Evolutionary conservation across 306 rosid genomes (phyloP).

Genomic region (Trichosanthes cucumerina): DNA sequence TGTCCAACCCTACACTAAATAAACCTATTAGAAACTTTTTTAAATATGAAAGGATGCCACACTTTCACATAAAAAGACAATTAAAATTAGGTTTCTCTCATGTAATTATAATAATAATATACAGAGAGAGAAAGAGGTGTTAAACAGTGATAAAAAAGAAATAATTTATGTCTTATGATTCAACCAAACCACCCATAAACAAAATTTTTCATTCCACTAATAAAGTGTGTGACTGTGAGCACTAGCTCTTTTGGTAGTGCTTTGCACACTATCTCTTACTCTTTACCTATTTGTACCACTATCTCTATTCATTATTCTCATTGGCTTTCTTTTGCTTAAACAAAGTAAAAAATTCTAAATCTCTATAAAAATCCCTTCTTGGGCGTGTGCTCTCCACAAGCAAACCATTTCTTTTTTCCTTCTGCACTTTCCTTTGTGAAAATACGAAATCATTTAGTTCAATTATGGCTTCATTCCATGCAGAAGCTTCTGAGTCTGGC

Average conservation of each 20-base stretch:
- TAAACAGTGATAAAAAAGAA: neutral
- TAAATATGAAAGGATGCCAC: neutral
- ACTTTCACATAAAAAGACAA: neutral
- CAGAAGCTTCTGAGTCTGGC: neutral
- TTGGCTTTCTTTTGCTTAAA: neutral
- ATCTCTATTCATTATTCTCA: neutral
- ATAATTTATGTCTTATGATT: neutral
- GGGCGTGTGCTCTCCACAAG: slow-evolving; percentile 18
- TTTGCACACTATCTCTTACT: neutral
- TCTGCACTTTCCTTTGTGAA: neutral
- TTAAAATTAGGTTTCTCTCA: neutral
- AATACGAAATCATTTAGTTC: neutral
- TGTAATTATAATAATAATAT: too few species aligned
- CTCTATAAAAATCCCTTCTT: neutral
- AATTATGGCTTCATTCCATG: slow-evolving; percentile 1
- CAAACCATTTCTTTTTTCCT: neutral
- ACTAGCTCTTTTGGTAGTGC: neutral
- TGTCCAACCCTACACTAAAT: neutral
- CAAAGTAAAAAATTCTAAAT: neutral
- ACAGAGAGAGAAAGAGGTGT: neutral
- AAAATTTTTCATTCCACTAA: neutral
- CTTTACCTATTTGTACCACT: slow-evolving; percentile 8
- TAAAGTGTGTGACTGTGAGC: neutral
- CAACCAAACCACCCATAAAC: neutral
- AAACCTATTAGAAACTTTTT: neutral